These are phyloP conservation scores for Stereocaulon alpinum DNA, from an alignment of 495 filamentous ascomycete species.

Conservation along the genomic window DNA sequence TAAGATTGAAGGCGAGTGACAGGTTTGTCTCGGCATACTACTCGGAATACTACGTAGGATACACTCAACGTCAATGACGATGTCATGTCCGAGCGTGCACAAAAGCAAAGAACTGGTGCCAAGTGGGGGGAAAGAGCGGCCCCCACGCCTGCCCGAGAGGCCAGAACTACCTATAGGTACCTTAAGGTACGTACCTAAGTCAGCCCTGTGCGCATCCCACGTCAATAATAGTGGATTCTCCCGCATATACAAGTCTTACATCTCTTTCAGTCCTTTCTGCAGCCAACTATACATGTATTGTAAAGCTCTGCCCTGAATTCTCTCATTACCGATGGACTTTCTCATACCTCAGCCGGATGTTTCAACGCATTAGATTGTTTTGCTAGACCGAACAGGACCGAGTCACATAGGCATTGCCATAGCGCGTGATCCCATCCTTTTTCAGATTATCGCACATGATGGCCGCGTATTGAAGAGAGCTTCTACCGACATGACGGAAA, in stretches of 20 bases:
- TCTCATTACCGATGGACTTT: too few species aligned
- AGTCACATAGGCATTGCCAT: neutral
- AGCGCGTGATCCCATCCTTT: conserved; percentile 1
- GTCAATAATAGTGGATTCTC: neutral
- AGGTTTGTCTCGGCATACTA: neutral
- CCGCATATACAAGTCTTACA: neutral
- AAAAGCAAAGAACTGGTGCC: neutral
- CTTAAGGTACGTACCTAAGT: too few species aligned
- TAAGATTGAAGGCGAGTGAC: neutral
- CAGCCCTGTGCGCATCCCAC: neutral
- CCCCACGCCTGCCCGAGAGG: neutral
- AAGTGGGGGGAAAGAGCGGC: neutral
- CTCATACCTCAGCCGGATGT: neutral
- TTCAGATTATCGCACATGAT: neutral
- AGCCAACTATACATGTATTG: neutral
- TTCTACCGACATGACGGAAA: neutral
- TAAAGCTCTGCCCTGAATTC: neutral
- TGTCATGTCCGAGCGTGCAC: neutral
- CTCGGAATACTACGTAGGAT: too few species aligned
- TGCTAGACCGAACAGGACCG: neutral
- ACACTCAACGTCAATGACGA: neutral
- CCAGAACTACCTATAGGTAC: too few species aligned
- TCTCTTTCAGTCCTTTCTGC: neutral
- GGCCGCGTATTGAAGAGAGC: neutral
- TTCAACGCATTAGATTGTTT: neutral